phyloP scores from a whole-genome alignment of 176 grass and related monocot genomes.

The Cenchrus purpureus region DNA sequence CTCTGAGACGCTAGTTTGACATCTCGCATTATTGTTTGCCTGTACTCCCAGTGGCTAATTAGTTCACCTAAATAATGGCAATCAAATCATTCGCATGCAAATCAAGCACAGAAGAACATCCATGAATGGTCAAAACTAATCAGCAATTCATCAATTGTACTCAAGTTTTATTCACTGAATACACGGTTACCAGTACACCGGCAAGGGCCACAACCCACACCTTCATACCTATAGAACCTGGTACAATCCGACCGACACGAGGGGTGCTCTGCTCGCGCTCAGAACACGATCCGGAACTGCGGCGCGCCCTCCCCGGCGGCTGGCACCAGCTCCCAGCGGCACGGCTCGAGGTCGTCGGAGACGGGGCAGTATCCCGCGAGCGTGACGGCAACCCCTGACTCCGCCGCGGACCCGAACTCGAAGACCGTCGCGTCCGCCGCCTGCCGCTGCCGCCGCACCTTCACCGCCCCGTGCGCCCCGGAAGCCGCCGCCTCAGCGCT shows the following conservation, averaged over 20 bases:
- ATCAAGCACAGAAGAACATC: not conserved
- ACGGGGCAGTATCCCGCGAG: conserved; percentile 85
- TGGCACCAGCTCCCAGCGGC: conserved; percentile 84
- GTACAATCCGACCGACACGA: not conserved
- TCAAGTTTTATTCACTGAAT: conserved; percentile 42
- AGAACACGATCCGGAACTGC: conserved; percentile 96
- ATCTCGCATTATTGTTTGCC: not conserved
- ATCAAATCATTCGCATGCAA: not conserved
- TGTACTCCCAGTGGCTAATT: not conserved
- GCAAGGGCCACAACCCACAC: not conserved
- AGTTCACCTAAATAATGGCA: not conserved
- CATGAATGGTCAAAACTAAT: not conserved
- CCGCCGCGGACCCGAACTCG: conserved; percentile 86
- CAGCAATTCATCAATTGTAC: not conserved
- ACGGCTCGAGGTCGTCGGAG: conserved; percentile 89
- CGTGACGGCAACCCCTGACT: conserved; percentile 64
- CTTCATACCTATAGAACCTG: conserved; percentile 23
- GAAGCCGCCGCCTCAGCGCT: conserved; percentile 16
- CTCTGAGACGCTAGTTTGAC: not conserved
- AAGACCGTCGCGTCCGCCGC: conserved; percentile 80
- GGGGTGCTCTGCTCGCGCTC: conserved; percentile 11
- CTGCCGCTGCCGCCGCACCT: conserved; percentile 65
- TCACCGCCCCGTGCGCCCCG: conserved; percentile 73
- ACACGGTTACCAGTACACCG: conserved; percentile 24
- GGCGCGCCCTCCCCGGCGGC: conserved; percentile 64